Evolutionary conservation across 2,329 filamentous ascomycete genomes (phyloP), one percentile per base, ranked within the genome.

Genomic region (Tolypocladium pustulatum): DNA sequence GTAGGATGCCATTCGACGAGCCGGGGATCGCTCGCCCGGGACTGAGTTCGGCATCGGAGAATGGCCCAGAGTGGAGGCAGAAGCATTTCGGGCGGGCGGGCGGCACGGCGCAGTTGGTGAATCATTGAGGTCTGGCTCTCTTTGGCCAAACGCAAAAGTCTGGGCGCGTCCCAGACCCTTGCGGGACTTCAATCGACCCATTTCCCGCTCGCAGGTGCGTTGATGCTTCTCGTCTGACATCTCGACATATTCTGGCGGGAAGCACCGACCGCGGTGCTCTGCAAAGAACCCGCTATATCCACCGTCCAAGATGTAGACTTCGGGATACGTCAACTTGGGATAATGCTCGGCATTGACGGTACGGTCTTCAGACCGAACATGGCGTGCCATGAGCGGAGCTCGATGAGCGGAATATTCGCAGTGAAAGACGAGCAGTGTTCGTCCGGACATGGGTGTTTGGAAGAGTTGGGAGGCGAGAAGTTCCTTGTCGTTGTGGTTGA

Each of bases 361-460:
- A 60, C 94, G 90, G 73, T 99, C 94, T 70, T 90, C 86, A 61
- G 91, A 87, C 64, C 94, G 92, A 61, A 99, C 85, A 72, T 91
- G 91, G 67, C 94, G 91, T 55, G 94, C 94, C 89, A 97, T 97
- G 63, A 96, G 87, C 54, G 94, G 94, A 53, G 94, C 94, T 62
- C 94, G 90, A 72, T 97, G 93, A 43, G 91, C 93, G 38, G 94
- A 97, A 75, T 97, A 99, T 76, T 99, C 94, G 82, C 94, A 99
- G 76, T 99, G 94, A 67, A 99, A 90, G 65, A 99, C 86, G 62
- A 99, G 75, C 13, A 97, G 80, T 0, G 91, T 94, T 64, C 85
- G 88, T 55, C 87, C 83, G 54, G 83, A 76, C 67, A 87, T 84
- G 22, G 81, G 80, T 27, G 78, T 80, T 59, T 84, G 76, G 72